Percentiles rank a stretch among this genome's conserved stretches.
These are phyloP conservation scores for Murraya koenigii DNA, from an alignment of 345 rosid species.

Conservation along the genomic window DNA sequence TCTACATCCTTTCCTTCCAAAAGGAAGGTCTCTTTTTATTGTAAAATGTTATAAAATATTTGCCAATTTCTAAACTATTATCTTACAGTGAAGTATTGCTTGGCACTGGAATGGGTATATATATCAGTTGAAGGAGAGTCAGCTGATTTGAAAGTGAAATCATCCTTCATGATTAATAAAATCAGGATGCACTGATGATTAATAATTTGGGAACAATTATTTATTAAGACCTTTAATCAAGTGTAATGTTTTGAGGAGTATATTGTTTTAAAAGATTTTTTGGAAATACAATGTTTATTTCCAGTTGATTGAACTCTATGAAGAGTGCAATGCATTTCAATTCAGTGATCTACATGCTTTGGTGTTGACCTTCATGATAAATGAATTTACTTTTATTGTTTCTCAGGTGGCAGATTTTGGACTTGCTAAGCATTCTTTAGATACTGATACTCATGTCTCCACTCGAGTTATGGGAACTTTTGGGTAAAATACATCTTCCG, in stretches of 20 bases:
- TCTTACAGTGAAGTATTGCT: not conserved
- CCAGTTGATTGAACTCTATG: not conserved
- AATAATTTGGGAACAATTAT: not conserved
- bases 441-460: conserved; percentile 80
- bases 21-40: not conserved
- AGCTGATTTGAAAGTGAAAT: not conserved
- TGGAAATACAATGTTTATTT: not conserved
- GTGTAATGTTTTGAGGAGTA: not conserved
- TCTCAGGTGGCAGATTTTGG: conserved; percentile 94
- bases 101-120: not conserved
- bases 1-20: not conserved
- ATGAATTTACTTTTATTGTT: not conserved
- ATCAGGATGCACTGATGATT: not conserved
- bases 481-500: conserved; percentile 47
- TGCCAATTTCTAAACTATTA: not conserved
- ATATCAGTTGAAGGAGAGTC: not conserved
- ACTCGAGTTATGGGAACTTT: conserved; percentile 95
- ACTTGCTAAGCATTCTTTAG: conserved; percentile 67
- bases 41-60: not conserved
- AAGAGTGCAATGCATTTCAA: not conserved
- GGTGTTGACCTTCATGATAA: not conserved
- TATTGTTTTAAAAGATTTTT: not conserved
- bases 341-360: not conserved
- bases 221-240: not conserved
- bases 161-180: not conserved